Percentiles rank a stretch among this genome's conserved stretches.
phyloP scores from a whole-genome alignment of 768 basidiomycete genomes.

The Xerocomellus chrysenteron region DNA sequence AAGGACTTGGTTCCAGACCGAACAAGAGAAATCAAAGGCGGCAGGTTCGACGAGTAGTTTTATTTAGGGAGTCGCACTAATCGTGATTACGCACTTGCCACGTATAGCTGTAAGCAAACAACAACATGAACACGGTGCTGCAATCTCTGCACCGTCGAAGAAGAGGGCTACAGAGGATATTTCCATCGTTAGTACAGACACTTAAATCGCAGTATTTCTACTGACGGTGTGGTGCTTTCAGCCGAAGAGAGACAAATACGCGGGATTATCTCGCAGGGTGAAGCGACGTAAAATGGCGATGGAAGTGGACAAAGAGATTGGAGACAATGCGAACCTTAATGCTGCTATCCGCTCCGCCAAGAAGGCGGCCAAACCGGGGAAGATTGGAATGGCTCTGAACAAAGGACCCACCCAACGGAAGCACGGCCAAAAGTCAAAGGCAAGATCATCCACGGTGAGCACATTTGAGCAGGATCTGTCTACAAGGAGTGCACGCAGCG shows the following conservation, averaged over 20 bases:
- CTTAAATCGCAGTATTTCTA: neutral
- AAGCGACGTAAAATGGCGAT: constrained; percentile 87
- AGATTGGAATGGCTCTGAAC: constrained; percentile 61
- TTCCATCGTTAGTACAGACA: constrained; percentile 39
- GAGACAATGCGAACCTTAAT: constrained; percentile 52
- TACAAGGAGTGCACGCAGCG: constrained; percentile 39
- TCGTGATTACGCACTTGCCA: neutral
- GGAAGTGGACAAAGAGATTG: constrained; percentile 71
- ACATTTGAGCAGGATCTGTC: constrained; percentile 64
- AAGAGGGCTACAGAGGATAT: constrained; percentile 35
- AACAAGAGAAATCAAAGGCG: constrained; percentile 76
- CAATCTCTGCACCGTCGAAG: constrained; percentile 37
- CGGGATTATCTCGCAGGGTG: constrained; percentile 82
- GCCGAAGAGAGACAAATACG: constrained; percentile 75
- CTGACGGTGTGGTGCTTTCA: constrained; percentile 29
- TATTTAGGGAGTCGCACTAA: constrained; percentile 7
- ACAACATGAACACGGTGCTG: constrained; percentile 62
- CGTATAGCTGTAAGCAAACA: constrained; percentile 69
- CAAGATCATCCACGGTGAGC: constrained; percentile 32
- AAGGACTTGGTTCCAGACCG: constrained; percentile 97
- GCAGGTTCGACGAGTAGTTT: constrained; percentile 52
- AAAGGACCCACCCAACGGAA: constrained; percentile 34
- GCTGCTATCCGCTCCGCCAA: constrained; percentile 88
- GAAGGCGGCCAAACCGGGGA: constrained; percentile 67
- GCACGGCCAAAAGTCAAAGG: constrained; percentile 34